phyloP scores from a whole-genome alignment of 371 early-diverging fungal species.

The Funneliformis caledonium region DNA sequence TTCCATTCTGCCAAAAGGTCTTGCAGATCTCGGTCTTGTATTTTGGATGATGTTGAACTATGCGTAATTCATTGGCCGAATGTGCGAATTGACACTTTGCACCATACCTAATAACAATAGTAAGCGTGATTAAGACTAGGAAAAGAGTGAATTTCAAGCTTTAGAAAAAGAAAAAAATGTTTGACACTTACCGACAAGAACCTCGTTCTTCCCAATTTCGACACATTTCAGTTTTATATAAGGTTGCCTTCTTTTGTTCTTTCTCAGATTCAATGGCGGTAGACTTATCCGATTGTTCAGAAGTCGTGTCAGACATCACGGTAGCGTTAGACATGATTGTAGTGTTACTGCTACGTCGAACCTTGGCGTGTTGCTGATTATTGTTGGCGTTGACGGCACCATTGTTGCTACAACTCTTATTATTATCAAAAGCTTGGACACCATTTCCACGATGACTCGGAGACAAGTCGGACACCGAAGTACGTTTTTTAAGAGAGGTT shows the following conservation, averaged over 20 bases:
- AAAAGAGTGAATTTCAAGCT: no score
- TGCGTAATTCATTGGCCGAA: slow-evolving; percentile 76
- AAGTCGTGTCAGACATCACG: background rate
- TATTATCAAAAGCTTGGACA: background rate
- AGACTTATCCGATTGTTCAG: slow-evolving; percentile 17
- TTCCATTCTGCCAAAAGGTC: slow-evolving; percentile 87
- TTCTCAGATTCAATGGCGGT: slow-evolving; percentile 17
- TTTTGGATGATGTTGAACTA: slow-evolving; percentile 86
- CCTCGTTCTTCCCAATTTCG: slow-evolving; percentile 88
- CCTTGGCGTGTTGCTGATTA: background rate
- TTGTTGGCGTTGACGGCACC: background rate
- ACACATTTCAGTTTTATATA: slow-evolving; percentile 98
- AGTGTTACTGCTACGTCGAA: slow-evolving; percentile 12
- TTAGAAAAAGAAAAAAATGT: background rate
- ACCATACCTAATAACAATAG: slow-evolving; percentile 67
- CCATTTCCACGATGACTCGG: background rate
- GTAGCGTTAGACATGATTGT: slow-evolving; percentile 7
- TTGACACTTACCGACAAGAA: slow-evolving; percentile 71
- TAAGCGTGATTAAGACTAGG: no score
- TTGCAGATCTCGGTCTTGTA: slow-evolving; percentile 94
- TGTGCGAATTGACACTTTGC: slow-evolving; percentile 98
- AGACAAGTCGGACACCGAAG: background rate
- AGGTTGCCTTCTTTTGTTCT: slow-evolving; percentile 42
- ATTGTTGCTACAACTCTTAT: background rate
- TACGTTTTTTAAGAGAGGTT: background rate